phyloP scores from a whole-genome alignment of 441 rosid species.

The Gossypium davidsonii region DNA sequence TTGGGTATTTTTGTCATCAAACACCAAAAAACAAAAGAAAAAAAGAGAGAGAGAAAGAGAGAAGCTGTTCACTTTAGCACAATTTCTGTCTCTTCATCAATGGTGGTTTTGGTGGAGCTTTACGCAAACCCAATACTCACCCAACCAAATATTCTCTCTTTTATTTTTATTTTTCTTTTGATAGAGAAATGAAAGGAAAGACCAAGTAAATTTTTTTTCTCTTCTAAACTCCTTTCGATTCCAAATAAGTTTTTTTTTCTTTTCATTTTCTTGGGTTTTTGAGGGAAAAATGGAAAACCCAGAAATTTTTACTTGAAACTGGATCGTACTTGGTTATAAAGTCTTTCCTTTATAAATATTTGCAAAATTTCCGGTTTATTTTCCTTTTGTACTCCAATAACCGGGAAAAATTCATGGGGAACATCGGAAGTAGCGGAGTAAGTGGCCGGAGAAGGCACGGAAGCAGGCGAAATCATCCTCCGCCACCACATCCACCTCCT shows the following conservation, averaged over 20 bases:
- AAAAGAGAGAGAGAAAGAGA: background rate
- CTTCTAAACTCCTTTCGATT: background rate
- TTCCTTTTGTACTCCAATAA: background rate
- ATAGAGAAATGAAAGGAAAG: background rate
- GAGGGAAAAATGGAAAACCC: background rate
- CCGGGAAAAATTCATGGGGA: constrained; percentile 45
- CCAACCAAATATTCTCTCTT: constrained; percentile 4
- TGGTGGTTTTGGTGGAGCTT: constrained; percentile 40
- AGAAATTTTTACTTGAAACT: background rate
- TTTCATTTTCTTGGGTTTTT: background rate
- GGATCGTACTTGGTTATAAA: background rate
- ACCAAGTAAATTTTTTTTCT: background rate
- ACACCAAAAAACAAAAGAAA: background rate
- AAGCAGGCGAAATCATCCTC: constrained; percentile 33
- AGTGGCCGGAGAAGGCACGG: constrained; percentile 47
- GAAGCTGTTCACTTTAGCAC: constrained; percentile 3
- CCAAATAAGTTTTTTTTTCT: background rate
- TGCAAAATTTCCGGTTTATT: background rate
- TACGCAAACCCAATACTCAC: constrained; percentile 35
- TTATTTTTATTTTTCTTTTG: background rate
- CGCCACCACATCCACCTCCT: constrained; percentile 41
- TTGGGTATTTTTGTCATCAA: background rate
- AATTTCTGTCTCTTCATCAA: constrained; percentile 5
- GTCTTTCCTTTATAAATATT: background rate
- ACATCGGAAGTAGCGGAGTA: constrained; percentile 43